Evolutionary conservation across 176 grass and related monocot genomes (phyloP).

Genomic region (Cymbopogon citratus): DNA sequence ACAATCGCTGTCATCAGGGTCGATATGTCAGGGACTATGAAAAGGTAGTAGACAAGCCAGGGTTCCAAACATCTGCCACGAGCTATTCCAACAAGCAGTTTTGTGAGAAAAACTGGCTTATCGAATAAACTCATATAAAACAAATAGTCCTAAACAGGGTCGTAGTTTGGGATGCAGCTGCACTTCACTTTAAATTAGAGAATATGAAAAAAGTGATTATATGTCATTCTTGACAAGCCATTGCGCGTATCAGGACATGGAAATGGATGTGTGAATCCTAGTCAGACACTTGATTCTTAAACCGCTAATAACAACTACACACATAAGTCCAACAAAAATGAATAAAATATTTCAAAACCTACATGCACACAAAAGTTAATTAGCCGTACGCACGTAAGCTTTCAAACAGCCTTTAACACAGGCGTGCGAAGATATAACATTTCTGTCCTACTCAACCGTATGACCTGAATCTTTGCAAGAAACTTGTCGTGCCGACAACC

Average conservation of each 20-base stretch:
- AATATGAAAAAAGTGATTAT: too few relatives aligned
- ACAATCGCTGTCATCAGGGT: too few relatives aligned
- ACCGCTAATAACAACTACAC: neutral
- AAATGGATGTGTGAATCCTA: conserved; percentile 38
- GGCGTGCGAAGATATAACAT: neutral
- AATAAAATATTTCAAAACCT: neutral
- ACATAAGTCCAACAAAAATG: neutral
- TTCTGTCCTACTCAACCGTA: neutral
- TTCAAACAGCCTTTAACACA: conserved; percentile 26
- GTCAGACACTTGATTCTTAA: conserved; percentile 14
- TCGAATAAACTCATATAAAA: neutral
- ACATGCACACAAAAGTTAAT: neutral
- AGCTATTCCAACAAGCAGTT: too few relatives aligned
- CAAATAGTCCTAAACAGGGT: too few relatives aligned
- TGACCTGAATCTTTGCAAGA: neutral
- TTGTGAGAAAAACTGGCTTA: neutral
- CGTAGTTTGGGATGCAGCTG: too few relatives aligned
- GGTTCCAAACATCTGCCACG: too few relatives aligned
- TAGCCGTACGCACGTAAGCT: neutral
- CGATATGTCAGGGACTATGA: too few relatives aligned
- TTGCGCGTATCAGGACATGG: neutral
- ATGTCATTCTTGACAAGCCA: neutral
- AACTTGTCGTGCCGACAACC: conserved; percentile 37
- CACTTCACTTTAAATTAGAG: neutral
- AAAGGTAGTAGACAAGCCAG: too few relatives aligned